Percentiles rank a stretch among this genome's conserved stretches.
phyloP scores from a whole-genome alignment of 805 yeast species.

The Metschnikowia sp. region DNA sequence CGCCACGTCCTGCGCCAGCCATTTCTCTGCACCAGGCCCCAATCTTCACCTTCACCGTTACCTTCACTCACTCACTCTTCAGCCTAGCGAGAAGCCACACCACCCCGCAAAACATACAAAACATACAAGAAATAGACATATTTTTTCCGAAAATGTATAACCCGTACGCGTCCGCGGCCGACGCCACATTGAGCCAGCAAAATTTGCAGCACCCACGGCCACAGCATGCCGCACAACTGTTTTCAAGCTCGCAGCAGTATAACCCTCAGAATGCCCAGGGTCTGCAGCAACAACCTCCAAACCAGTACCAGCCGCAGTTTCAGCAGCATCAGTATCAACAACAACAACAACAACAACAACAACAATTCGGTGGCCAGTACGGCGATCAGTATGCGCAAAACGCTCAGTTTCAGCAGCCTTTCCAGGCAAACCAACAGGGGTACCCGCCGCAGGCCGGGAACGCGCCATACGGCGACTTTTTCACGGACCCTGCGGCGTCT shows the following conservation, averaged over 20 bases:
- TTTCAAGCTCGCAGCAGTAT: too few species aligned
- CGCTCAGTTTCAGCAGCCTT: slow-evolving; percentile 19
- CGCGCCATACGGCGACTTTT: slow-evolving; percentile 37
- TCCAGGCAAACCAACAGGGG: slow-evolving; percentile 44
- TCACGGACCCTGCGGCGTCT: slow-evolving; percentile 76
- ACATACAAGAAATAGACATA: background rate
- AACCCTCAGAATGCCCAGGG: background rate
- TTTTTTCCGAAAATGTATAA: slow-evolving; percentile 27
- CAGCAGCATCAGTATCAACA: slow-evolving; percentile 2
- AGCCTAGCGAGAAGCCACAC: background rate
- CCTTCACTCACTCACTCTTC: too few species aligned
- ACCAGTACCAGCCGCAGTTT: background rate
- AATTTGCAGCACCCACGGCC: slow-evolving; percentile 21
- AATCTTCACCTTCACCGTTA: too few species aligned
- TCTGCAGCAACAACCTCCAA: background rate
- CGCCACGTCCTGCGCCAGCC: too few species aligned
- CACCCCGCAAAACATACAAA: background rate
- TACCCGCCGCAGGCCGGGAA: slow-evolving; percentile 19
- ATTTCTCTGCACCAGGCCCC: too few species aligned
- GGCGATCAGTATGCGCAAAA: slow-evolving; percentile 25
- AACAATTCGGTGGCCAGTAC: slow-evolving; percentile 19
- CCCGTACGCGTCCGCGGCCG: slow-evolving; percentile 34
- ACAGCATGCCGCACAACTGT: slow-evolving; percentile 13
- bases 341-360: slow-evolving; percentile 11
- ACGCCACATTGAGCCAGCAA: slow-evolving; percentile 11